Evolutionary conservation across 257 asterid genomes (phyloP), one percentile per base, ranked within the genome.

Genomic region (Solanum tacnaense): DNA sequence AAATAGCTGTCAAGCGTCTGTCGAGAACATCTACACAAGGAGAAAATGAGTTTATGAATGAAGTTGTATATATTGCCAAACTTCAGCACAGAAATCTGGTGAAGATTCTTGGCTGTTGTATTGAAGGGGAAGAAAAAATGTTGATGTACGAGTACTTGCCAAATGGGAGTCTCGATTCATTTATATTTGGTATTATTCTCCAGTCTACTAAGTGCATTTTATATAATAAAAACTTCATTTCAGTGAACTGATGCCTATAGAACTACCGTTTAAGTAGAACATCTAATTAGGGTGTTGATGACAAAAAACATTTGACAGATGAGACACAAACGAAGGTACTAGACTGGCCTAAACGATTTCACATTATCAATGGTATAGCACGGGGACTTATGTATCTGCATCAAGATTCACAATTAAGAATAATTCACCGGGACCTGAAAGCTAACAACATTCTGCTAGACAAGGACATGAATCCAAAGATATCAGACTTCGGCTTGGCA

Each of bases 11-110:
- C 27, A 94, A 94, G 83, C 87, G 92, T 38, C 89, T 94, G 8
- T 93, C 95, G 1, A 88, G 81, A 67, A 75, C 89, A 25, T 93
- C 97, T 1, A 41, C 9, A 84, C 97, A 94, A 89, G 97, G 95
- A 85, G 81, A 90, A 21, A 88, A 87, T 44, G 95, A 94, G 91
- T 93, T 92, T 82, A 93, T 85, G 91, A 94, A 93, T 86, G 95
- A 94, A 84, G 92, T 91, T 18, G 36, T 73, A 20, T 82, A 88
- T 31, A 89, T 90, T 39, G 91, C 94, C 3, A 89, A 89, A 88
- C 93, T 94, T 71, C 96, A 92, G 87, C 96, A 94, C 23, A 87
- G 93, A 6, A 94, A 94, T 88, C 94, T 94, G 18, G 95, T 94
- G 83, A 92, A 82, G 89, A 91, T 94, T 81, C 87, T 92, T 2